Evolutionary conservation across 2,329 filamentous ascomycete species (phyloP).

Genomic region (Pseudogymnoascus sp.): DNA sequence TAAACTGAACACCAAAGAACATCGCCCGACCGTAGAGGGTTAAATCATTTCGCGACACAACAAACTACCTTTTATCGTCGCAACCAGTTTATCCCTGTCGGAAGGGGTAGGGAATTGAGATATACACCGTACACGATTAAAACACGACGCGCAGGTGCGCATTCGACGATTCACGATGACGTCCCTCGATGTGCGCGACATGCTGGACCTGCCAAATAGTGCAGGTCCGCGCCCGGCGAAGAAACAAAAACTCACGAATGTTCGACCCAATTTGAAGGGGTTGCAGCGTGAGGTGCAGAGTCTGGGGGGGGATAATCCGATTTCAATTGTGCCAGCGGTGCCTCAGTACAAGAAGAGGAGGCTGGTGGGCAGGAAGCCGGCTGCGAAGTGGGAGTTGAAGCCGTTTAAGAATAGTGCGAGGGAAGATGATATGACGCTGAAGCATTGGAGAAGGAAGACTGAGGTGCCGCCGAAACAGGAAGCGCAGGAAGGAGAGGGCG

Average conservation of each 20-base stretch:
- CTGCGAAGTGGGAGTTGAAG: slow-evolving; percentile 55
- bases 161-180: slow-evolving; percentile 43
- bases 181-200: slow-evolving; percentile 76
- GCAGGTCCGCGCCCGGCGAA: slow-evolving; percentile 56
- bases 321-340: slow-evolving; percentile 55
- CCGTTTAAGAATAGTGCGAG: slow-evolving; percentile 73
- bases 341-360: slow-evolving; percentile 51
- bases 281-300: slow-evolving; percentile 58
- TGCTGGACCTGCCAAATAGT: slow-evolving; percentile 66
- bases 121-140: background rate
- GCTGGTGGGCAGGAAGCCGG: slow-evolving; percentile 45
- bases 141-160: background rate
- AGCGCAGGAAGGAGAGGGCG: slow-evolving; percentile 28
- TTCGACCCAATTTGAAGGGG: slow-evolving; percentile 52
- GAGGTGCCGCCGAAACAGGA: slow-evolving; percentile 34
- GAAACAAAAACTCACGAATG: slow-evolving; percentile 61
- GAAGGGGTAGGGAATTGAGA: background rate
- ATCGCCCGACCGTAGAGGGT: background rate
- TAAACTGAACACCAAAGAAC: background rate
- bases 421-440: slow-evolving; percentile 59
- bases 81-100: background rate
- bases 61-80: background rate
- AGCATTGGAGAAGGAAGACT: slow-evolving; percentile 69
- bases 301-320: slow-evolving; percentile 56
- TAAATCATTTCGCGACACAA: background rate